phyloP scores from a whole-genome alignment of 2,329 filamentous ascomycete species.

The Chrysosphaeria jannelii region DNA sequence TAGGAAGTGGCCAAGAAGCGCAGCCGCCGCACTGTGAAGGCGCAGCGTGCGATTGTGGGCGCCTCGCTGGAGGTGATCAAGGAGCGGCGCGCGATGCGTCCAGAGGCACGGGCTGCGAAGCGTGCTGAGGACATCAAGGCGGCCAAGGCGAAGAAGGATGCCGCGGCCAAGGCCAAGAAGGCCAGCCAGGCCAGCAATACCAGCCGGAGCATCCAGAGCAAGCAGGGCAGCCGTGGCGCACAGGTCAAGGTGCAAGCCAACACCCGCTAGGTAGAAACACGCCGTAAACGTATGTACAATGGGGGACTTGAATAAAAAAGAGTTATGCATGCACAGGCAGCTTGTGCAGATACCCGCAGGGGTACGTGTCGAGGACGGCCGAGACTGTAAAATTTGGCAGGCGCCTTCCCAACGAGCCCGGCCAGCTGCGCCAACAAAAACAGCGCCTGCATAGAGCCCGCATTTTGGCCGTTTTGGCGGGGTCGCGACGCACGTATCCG shows the following conservation, averaged over 20 bases:
- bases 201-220: conserved; percentile 58
- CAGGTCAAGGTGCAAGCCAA: conserved; percentile 60
- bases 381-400: no score
- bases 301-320: no score
- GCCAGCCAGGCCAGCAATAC: conserved; percentile 94
- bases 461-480: no score
- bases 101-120: conserved; percentile 80
- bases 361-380: no score
- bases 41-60: conserved; percentile 96
- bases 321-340: no score
- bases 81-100: conserved; percentile 84
- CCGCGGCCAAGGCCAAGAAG: conserved; percentile 78
- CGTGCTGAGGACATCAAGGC: conserved; percentile 80
- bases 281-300: no score
- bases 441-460: no score
- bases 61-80: conserved; percentile 99
- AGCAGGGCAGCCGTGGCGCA: conserved; percentile 89
- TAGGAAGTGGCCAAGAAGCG: conserved; percentile 99
- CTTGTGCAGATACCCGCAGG: no score
- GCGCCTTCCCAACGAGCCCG: no score
- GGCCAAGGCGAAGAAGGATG: conserved; percentile 94
- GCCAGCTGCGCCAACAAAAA: conserved; percentile 1
- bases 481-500: no score
- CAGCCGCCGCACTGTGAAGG: conserved; percentile 89
- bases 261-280: conserved; percentile 77